Percentiles rank a stretch among this genome's conserved stretches.
These are phyloP conservation scores for Leucocoprinus sp. DNA, from an alignment of 768 basidiomycete species.

Conservation along the genomic window DNA sequence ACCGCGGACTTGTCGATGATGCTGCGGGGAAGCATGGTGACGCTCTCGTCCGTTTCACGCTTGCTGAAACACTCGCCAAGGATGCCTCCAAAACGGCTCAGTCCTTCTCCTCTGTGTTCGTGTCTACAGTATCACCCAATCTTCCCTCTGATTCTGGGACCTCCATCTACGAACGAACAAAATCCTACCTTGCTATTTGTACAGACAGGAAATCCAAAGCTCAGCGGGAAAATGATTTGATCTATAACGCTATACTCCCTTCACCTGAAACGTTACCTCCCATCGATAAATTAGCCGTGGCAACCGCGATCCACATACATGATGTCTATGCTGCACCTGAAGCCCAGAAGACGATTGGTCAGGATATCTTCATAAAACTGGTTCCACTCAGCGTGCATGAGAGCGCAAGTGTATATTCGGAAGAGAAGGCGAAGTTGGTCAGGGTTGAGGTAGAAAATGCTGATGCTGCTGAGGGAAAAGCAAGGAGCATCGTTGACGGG, in stretches of 20 bases:
- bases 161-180: constrained; percentile 75
- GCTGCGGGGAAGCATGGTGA: constrained; percentile 79
- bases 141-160: constrained; percentile 81
- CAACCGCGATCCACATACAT: constrained; percentile 84
- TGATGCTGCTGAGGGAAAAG: constrained; percentile 77
- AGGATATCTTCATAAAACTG: constrained; percentile 80
- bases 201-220: constrained; percentile 70
- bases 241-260: constrained; percentile 89
- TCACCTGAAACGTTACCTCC: constrained; percentile 66
- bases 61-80: constrained; percentile 75
- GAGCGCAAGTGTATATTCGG: constrained; percentile 92
- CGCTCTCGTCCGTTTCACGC: constrained; percentile 66
- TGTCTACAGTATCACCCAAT: constrained; percentile 65
- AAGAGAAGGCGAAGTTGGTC: constrained; percentile 94
- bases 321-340: constrained; percentile 88
- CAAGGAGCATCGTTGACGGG: constrained; percentile 69
- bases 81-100: constrained; percentile 68
- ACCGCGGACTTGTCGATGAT: constrained; percentile 73
- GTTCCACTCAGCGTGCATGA: constrained; percentile 94
- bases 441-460: constrained; percentile 83
- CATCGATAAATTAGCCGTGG: constrained; percentile 79
- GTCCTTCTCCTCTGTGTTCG: constrained; percentile 64
- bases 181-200: constrained; percentile 71
- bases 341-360: constrained; percentile 90
- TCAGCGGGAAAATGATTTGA: constrained; percentile 88